Evolutionary conservation across 2,329 filamentous ascomycete genomes (phyloP).

Genomic region (Hypoxylon sp.): DNA sequence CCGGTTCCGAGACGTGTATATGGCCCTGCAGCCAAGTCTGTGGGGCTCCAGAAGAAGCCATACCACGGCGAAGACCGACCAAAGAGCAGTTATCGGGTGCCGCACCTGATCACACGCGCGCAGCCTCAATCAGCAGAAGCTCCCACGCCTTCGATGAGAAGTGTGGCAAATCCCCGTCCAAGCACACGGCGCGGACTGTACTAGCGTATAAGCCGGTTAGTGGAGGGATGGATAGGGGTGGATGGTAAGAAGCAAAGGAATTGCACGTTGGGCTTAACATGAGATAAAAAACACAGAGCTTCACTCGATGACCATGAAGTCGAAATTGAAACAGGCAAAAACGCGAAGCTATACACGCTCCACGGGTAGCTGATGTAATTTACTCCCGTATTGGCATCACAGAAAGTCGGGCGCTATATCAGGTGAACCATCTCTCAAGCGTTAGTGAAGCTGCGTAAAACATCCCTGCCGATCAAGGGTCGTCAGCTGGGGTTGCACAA

Average conservation of each 20-base stretch:
- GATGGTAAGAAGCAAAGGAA: conserved; percentile 8
- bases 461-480: conserved; percentile 26
- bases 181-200: conserved; percentile 22
- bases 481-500: conserved; percentile 36
- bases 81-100: conserved; percentile 43
- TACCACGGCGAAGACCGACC: conserved; percentile 38
- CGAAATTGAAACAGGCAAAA: conserved; percentile 14
- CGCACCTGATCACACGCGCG: conserved; percentile 41
- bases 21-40: conserved; percentile 41
- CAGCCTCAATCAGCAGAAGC: conserved; percentile 30
- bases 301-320: background rate
- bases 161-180: conserved; percentile 37
- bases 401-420: conserved; percentile 1
- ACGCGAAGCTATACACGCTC: background rate
- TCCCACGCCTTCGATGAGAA: conserved; percentile 32
- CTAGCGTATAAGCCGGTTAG: conserved; percentile 34
- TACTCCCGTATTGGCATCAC: conserved; percentile 2
- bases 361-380: background rate
- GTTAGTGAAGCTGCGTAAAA: conserved; percentile 36
- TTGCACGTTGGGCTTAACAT: conserved; percentile 28
- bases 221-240: conserved; percentile 24
- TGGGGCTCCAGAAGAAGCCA: conserved; percentile 38
- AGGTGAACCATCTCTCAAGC: conserved; percentile 16
- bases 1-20: conserved; percentile 31
- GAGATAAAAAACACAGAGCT: background rate